Percentiles rank a stretch among this genome's conserved stretches.
Conservation (phyloP, 2,329 filamentous ascomycete species). For the Colletotrichum sp. region DNA sequence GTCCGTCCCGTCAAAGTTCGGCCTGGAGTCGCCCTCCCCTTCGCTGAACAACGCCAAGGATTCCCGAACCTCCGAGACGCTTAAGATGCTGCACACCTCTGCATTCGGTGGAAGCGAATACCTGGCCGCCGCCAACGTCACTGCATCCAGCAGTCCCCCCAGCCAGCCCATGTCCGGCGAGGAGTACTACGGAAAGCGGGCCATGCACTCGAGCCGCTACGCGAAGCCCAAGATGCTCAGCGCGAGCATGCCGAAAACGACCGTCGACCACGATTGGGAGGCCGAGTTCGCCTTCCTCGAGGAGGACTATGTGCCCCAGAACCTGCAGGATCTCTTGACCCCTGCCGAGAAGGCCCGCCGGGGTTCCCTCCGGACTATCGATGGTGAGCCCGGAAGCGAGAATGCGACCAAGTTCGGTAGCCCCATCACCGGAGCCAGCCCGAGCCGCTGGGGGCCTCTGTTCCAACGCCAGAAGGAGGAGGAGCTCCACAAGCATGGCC, state of each 20-base stretch:
- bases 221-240: slow-evolving; percentile 71
- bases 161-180: slow-evolving; percentile 58
- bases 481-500: slow-evolving; percentile 46
- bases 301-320: slow-evolving; percentile 85
- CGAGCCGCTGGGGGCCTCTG: slow-evolving; percentile 65
- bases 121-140: slow-evolving; percentile 49
- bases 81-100: slow-evolving; percentile 70
- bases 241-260: slow-evolving; percentile 70
- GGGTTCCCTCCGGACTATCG: slow-evolving; percentile 61
- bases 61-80: slow-evolving; percentile 64
- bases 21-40: slow-evolving; percentile 82
- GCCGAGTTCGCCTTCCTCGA: slow-evolving; percentile 76
- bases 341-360: slow-evolving; percentile 71
- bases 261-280: slow-evolving; percentile 70
- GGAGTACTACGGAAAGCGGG: slow-evolving; percentile 72
- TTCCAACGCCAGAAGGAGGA: slow-evolving; percentile 67
- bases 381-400: slow-evolving; percentile 55
- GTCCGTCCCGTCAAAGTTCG: slow-evolving; percentile 91
- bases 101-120: slow-evolving; percentile 72
- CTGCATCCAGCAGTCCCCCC: slow-evolving; percentile 47
- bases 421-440: slow-evolving; percentile 60
- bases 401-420: slow-evolving; percentile 65
- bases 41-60: slow-evolving; percentile 71
- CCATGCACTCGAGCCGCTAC: slow-evolving; percentile 73
- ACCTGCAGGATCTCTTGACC: slow-evolving; percentile 69